Evolutionary conservation across 139 green algal species (phyloP), one percentile per base, ranked within the genome.

Genomic region (Chlorella vulgaris): DNA sequence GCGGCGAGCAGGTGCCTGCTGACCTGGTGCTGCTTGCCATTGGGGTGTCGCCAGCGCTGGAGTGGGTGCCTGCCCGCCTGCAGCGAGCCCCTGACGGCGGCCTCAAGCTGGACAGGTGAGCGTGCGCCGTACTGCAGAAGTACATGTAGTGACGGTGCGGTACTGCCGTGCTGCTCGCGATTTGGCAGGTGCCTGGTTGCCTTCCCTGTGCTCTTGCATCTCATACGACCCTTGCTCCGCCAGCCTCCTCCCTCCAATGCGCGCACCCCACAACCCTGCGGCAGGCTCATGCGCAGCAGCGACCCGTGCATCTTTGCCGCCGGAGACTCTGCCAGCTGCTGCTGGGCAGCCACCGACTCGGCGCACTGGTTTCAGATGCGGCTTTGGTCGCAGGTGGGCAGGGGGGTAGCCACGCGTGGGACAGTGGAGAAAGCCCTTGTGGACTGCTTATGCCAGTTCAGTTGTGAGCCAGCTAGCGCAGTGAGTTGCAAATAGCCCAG

Each of bases 351-450:
- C 18, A 4, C 43, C 21, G 74, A 75, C 13, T 83, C 77, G n/a
- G 81, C 84, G 3, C 90, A 94, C 53, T 98, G 91, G 92, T 97
- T 97, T 70, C 94, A 97, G 82, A 95, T 94, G 91, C 81, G 92
- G 29, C 85, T 95, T 13, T 95, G 92, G 92, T 90, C 88, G 7
- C 91, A 92, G 81, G 88, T 88, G 50, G 5, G 61, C 2, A 3
- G 21, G 10, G 4, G 43, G 63, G 3, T 31, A 4, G 3, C 29
- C 2, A 7, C 58, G 22, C n/a, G 58, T 67, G 21, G 58, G 58
- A 21, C 21, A n/a, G 58, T 29, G 58, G 24, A 67, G 58, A 7
- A 29, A 21, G 15, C 22, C 58, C 22, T 67, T 29, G 22, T 29
- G 58, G 62, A 29, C n/a, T 69, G 62, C 24, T n/a, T 38, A 18